Evolutionary conservation across 2,329 filamentous ascomycete species (phyloP).

Genomic region (Tolypocladium ovalisporum): DNA sequence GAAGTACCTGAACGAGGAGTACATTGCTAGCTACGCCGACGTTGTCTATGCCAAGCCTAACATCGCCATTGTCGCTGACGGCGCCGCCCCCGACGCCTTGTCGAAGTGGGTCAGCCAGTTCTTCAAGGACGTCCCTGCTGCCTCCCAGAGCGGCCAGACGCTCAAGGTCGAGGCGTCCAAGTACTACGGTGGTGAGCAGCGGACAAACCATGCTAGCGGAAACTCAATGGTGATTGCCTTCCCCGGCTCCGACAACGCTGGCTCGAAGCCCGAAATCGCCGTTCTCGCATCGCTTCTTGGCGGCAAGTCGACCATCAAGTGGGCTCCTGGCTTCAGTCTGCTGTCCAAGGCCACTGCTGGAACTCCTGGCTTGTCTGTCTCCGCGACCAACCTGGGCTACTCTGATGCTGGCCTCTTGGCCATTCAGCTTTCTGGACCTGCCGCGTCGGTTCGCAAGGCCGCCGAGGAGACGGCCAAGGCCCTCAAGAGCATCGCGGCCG

Average conservation of each 20-base stretch:
- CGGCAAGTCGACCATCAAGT: slow-evolving; percentile 87
- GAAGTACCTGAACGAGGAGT: slow-evolving; percentile 70
- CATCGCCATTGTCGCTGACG: slow-evolving; percentile 84
- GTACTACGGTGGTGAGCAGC: slow-evolving; percentile 94
- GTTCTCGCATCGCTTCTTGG: slow-evolving; percentile 85
- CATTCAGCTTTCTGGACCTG: slow-evolving; percentile 68
- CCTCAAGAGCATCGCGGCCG: slow-evolving; percentile 70
- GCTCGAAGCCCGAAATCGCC: slow-evolving; percentile 80
- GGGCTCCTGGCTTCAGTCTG: slow-evolving; percentile 85
- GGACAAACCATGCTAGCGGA: slow-evolving; percentile 62
- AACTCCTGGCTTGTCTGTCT: slow-evolving; percentile 54
- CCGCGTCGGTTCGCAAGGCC: slow-evolving; percentile 60
- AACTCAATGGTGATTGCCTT: slow-evolving; percentile 87
- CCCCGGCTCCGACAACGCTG: slow-evolving; percentile 71
- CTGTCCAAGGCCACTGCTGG: slow-evolving; percentile 68
- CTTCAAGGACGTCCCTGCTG: slow-evolving; percentile 61
- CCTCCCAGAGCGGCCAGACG: slow-evolving; percentile 36
- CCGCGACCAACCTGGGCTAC: slow-evolving; percentile 73
- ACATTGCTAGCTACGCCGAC: slow-evolving; percentile 64
- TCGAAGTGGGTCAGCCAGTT: slow-evolving; percentile 89
- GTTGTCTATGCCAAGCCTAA: slow-evolving; percentile 81
- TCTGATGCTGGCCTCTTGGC: slow-evolving; percentile 88
- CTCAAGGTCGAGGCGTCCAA: slow-evolving; percentile 58
- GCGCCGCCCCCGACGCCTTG: slow-evolving; percentile 64
- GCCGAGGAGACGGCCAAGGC: slow-evolving; percentile 69